Percentiles rank a stretch among this genome's conserved stretches.
Evolutionary conservation across 2,329 filamentous ascomycete genomes (phyloP).

Genomic region (Coniochaeta ligniaria): DNA sequence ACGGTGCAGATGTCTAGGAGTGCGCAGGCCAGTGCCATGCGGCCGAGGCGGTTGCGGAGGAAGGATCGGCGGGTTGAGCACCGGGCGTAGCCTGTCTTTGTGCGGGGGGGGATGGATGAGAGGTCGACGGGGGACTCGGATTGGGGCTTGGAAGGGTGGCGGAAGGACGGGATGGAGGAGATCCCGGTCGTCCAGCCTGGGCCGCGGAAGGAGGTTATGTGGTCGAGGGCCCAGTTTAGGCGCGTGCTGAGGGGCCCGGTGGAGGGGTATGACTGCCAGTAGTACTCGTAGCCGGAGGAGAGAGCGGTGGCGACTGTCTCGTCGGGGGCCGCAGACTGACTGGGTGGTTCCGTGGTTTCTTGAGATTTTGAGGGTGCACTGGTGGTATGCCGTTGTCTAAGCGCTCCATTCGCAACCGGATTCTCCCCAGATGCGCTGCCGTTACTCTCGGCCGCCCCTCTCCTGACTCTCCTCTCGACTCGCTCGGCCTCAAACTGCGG

Average conservation of each 20-base stretch:
- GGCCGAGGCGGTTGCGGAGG: slow-evolving; percentile 33
- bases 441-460: neutral
- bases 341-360: neutral
- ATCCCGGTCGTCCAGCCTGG: slow-evolving; percentile 52
- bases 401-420: slow-evolving; percentile 4
- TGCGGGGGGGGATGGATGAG: slow-evolving; percentile 30
- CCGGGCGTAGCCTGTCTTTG: slow-evolving; percentile 37
- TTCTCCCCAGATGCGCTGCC: neutral
- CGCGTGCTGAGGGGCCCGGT: slow-evolving; percentile 39
- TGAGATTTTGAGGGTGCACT: neutral
- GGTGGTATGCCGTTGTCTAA: neutral
- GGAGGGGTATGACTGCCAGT: slow-evolving; percentile 54
- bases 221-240: slow-evolving; percentile 48
- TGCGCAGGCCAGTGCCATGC: slow-evolving; percentile 53
- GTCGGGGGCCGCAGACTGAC: slow-evolving; percentile 9
- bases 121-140: slow-evolving; percentile 32
- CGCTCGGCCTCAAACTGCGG: slow-evolving; percentile 52
- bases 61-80: slow-evolving; percentile 35
- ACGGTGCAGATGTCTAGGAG: slow-evolving; percentile 64
- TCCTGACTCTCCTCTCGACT: slow-evolving; percentile 29
- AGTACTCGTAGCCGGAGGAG: slow-evolving; percentile 35
- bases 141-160: slow-evolving; percentile 32
- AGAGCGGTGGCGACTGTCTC: slow-evolving; percentile 17
- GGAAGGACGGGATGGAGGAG: slow-evolving; percentile 35
- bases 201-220: slow-evolving; percentile 47